Conservation (phyloP, 768 basidiomycete genomes). For the Cystofilobasidium capitatum region DNA sequence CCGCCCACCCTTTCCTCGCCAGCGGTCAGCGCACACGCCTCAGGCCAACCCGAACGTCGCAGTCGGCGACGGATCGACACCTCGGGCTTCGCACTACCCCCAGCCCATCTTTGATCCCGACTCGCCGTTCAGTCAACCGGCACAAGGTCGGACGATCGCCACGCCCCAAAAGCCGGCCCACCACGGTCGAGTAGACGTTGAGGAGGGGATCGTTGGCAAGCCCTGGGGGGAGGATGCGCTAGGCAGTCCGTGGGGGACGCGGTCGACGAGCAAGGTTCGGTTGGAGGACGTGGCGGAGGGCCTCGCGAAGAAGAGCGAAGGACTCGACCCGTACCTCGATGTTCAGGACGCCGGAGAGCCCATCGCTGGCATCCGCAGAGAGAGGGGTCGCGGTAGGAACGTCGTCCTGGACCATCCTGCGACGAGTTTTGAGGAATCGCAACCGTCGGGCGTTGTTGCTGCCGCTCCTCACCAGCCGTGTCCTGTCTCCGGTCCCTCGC, state of each 20-base stretch:
- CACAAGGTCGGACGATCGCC: background rate
- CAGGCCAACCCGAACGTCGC: background rate
- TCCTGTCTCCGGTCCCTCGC: background rate
- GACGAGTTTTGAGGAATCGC: background rate
- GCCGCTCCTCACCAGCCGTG: background rate
- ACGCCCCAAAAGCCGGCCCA: background rate
- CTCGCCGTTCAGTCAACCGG: slow-evolving; percentile 17
- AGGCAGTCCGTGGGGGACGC: background rate
- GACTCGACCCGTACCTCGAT: background rate
- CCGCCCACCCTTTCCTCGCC: background rate
- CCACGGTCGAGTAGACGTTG: background rate
- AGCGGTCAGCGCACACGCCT: background rate
- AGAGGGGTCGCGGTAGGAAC: slow-evolving; percentile 13
- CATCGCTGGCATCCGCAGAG: slow-evolving; percentile 9
- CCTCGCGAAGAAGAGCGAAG: background rate
- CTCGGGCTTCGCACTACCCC: background rate
- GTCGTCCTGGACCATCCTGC: background rate
- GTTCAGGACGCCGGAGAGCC: background rate
- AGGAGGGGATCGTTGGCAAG: background rate
- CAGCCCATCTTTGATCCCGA: slow-evolving; percentile 16
- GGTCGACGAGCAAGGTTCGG: background rate
- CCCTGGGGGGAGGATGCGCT: slow-evolving; percentile 1
- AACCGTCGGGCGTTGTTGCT: no score
- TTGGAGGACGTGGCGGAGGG: slow-evolving; percentile 1
- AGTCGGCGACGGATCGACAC: background rate